Evolutionary conservation across 2,329 filamentous ascomycete species (phyloP).

Genomic region (Ophiostoma piceae): DNA sequence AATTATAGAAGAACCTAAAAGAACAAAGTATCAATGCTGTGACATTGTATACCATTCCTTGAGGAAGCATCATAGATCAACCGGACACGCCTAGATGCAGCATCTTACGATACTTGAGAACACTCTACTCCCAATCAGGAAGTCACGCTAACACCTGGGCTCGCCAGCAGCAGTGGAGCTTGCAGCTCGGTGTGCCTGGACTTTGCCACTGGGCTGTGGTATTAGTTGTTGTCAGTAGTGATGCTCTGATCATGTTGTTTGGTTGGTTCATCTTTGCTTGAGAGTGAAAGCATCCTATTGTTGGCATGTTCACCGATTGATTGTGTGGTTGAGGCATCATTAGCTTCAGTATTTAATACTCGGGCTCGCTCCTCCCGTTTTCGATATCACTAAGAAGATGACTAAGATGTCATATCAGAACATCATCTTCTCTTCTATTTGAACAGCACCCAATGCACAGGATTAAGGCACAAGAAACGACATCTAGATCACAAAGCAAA

Average conservation of each 20-base stretch:
- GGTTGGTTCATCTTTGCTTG: background rate
- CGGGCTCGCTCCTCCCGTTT: no score
- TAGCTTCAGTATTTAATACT: no score
- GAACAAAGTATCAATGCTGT: background rate
- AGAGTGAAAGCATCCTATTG: background rate
- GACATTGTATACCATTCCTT: no score
- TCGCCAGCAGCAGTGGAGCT: background rate
- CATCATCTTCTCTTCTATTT: background rate
- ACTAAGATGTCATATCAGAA: background rate
- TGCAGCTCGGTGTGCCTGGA: background rate
- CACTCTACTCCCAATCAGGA: background rate
- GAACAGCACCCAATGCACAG: background rate
- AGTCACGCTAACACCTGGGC: background rate
- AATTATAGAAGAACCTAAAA: background rate
- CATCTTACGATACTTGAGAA: background rate
- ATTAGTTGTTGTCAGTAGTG: background rate
- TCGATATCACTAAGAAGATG: background rate
- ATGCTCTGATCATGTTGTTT: background rate
- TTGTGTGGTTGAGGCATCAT: background rate
- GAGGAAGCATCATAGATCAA: no score
- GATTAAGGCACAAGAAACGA: background rate
- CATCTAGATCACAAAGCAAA: background rate
- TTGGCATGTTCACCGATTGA: background rate
- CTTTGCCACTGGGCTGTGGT: background rate
- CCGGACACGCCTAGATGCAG: background rate